A percentile compares a stretch with the other conserved stretches of the same genome.
These are phyloP conservation scores for Asclepias syriaca DNA, from an alignment of 257 asterid species.

Conservation along the genomic window DNA sequence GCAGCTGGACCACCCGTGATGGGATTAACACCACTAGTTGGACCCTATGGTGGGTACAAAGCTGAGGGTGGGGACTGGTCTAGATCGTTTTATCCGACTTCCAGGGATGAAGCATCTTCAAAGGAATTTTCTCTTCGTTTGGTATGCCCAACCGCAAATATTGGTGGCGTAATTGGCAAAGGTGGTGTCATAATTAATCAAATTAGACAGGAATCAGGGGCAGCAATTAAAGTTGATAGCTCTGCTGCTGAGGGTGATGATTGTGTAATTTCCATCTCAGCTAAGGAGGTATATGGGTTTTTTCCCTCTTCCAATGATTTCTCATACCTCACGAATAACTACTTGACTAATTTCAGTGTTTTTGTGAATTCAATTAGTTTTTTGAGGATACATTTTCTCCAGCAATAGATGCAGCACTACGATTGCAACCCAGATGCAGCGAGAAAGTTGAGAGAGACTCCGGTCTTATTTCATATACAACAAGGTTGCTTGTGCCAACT, in stretches of 20 bases:
- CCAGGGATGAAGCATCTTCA: slow-evolving; percentile 64
- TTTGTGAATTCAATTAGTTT: slow-evolving; percentile 32
- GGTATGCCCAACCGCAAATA: slow-evolving; percentile 71
- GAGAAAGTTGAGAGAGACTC: slow-evolving; percentile 92
- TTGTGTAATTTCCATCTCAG: slow-evolving; percentile 65
- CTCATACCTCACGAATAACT: neutral
- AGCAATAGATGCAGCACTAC: slow-evolving; percentile 81
- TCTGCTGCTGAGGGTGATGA: slow-evolving; percentile 77
- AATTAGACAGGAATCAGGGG: slow-evolving; percentile 91
- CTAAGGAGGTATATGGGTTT: slow-evolving; percentile 57
- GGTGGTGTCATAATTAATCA: slow-evolving; percentile 82
- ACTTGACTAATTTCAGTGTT: neutral
- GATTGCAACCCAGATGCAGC: slow-evolving; percentile 94
- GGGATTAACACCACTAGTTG: slow-evolving; percentile 73
- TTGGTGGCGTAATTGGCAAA: slow-evolving; percentile 95
- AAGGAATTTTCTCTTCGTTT: slow-evolving; percentile 76
- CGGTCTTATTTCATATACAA: slow-evolving; percentile 75
- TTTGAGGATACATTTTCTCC: slow-evolving; percentile 80
- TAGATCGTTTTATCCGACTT: slow-evolving; percentile 58
- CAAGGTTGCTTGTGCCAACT: slow-evolving; percentile 76
- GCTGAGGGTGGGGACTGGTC: slow-evolving; percentile 77
- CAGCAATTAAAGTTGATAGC: slow-evolving; percentile 81
- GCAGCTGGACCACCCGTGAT: slow-evolving; percentile 59
- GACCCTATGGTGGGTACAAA: slow-evolving; percentile 80
- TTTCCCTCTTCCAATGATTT: neutral